A percentile compares a stretch with the other conserved stretches of the same genome.
Evolutionary conservation across 108 stramenopile species (phyloP).

Genomic region (Skeletonema marinoi): DNA sequence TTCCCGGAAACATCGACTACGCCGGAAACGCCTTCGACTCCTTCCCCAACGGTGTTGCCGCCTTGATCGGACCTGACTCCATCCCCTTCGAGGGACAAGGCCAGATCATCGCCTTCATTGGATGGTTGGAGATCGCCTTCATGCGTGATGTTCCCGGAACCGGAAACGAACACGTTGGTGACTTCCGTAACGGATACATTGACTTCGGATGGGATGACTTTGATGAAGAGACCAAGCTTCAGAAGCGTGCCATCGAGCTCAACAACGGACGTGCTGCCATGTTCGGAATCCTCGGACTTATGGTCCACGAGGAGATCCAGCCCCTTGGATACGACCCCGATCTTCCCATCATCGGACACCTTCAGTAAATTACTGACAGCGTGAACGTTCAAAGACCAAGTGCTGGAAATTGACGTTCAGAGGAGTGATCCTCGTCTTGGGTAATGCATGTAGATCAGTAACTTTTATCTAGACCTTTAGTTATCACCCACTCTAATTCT

Average conservation of each 20-base stretch:
- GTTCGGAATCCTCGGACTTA: constrained; percentile 84
- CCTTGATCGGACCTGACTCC: constrained; percentile 40
- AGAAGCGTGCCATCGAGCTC: constrained; percentile 86
- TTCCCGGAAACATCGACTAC: constrained; percentile 75
- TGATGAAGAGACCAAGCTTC: constrained; percentile 59
- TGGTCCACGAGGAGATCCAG: constrained; percentile 66
- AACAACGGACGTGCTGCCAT: constrained; percentile 90
- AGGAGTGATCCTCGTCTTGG: not conserved
- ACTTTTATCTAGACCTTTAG: not conserved
- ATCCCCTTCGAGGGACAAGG: constrained; percentile 27
- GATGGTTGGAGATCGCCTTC: constrained; percentile 60
- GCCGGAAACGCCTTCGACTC: constrained; percentile 58
- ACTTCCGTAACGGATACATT: constrained; percentile 80
- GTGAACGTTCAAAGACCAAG: not conserved
- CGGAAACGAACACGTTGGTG: constrained; percentile 64
- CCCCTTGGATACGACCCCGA: constrained; percentile 57
- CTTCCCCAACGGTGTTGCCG: constrained; percentile 61
- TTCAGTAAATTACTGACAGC: constrained; percentile 17
- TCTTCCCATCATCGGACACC: constrained; percentile 62
- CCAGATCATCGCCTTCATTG: constrained; percentile 52
- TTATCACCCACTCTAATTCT: not conserved
- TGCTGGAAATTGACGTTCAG: not conserved
- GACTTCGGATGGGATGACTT: constrained; percentile 81
- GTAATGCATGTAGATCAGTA: not conserved
- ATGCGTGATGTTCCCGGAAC: constrained; percentile 20